Evolutionary conservation across 345 rosid genomes (phyloP), one percentile per base, ranked within the genome.

Genomic region (Ceriops decandra): DNA sequence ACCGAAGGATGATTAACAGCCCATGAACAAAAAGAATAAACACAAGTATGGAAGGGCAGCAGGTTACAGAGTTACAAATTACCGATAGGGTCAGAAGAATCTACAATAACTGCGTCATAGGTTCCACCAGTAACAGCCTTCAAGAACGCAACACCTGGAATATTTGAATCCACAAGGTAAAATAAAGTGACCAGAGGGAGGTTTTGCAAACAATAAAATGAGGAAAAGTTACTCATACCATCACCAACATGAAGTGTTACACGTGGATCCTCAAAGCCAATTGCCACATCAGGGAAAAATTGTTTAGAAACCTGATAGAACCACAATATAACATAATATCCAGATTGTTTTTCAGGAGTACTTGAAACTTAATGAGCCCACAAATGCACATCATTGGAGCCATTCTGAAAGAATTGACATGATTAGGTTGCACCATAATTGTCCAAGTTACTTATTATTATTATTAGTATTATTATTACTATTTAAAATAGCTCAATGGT

Each of bases 21-120:
- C 15, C 5, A 9, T 3, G n/a, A 27, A 47, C 20, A n/a, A 58
- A 62, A 32, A 11, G 26, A 32, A 52, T 35, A 36, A 59, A 35
- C 22, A 58, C 36, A 57, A n/a, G 11, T 9, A 60, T 56, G 24
- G 57, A 42, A 67, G 49, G 33, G 30, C 9, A 63, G 5, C 20
- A 66, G 35, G 8, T 42, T 68, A 33, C 19, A 42, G 58, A 49
- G 11, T 57, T 31, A 28, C 53, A 22, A 22, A 62, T 62, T 84
- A 90, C 96, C 98, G 1, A 91, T 91, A 0, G 98, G 98, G 61
- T 93, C 97, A 0, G 98, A 93, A 6, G 98, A 93, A 76, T 93
- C 98, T 72, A 93, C 98, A 22, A 93, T 89, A 68, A 93, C 58
- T 21, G 96, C 98, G 76, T 93, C 98, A 68, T 93, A 93, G 52